Evolutionary conservation across 1,139 yeast species (phyloP).

Genomic region (Pichia sp.): DNA sequence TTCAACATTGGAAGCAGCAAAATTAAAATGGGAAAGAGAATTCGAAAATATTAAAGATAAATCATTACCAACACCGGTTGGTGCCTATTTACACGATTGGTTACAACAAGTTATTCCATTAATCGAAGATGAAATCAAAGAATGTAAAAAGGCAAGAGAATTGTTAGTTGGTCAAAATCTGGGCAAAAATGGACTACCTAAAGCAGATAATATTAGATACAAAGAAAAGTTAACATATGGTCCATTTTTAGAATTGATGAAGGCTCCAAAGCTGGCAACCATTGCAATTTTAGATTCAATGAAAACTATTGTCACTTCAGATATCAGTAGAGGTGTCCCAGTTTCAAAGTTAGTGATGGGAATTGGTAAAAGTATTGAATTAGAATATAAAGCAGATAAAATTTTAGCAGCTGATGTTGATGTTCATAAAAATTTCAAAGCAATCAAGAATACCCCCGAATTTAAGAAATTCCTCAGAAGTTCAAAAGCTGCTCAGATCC

Average conservation of each 20-base stretch:
- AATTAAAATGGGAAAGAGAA: constrained; percentile 81
- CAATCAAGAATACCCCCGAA: constrained; percentile 32
- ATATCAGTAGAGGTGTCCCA: constrained; percentile 77
- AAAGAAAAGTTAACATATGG: constrained; percentile 63
- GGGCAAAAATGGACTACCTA: constrained; percentile 5
- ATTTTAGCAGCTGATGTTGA: constrained; percentile 53
- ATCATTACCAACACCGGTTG: constrained; percentile 52
- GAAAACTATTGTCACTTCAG: constrained; percentile 63
- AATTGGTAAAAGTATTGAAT: constrained; percentile 79
- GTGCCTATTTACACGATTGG: constrained; percentile 76
- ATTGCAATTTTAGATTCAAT: constrained; percentile 78
- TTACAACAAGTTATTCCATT: constrained; percentile 61
- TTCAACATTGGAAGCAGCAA: constrained; percentile 78
- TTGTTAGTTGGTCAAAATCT: constrained; percentile 17
- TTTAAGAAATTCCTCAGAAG: constrained; percentile 40
- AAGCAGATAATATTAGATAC: constrained; percentile 26
- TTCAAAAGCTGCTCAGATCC: constrained; percentile 22
- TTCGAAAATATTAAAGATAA: constrained; percentile 57
- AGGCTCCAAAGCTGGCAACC: constrained; percentile 77
- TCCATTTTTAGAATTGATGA: constrained; percentile 65
- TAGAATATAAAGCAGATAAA: constrained; percentile 70
- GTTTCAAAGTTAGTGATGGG: constrained; percentile 76
- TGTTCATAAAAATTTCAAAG: constrained; percentile 33
- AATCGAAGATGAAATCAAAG: constrained; percentile 56
- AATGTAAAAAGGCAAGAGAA: constrained; percentile 37